Evolutionary conservation across 768 basidiomycete species (phyloP), one percentile per base, ranked within the genome.

Genomic region (Bullera alba): DNA sequence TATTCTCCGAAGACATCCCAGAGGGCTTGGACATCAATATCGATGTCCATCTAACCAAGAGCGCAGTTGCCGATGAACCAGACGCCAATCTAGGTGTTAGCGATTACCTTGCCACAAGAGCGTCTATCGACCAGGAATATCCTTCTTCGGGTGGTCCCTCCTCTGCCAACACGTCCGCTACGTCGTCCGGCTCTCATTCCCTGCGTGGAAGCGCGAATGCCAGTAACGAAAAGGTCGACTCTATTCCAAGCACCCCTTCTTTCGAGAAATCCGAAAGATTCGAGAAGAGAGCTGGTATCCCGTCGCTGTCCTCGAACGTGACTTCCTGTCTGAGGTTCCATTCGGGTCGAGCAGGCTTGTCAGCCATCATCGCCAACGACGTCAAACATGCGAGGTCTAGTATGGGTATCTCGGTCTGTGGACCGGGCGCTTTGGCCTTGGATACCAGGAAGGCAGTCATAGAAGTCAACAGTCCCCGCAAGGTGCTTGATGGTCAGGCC

Each of bases 371-470:
- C 10, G 37, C 12, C 7, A 10, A 10, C 19, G 37, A 39, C 19
- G 19, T 39, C 10, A 39, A 21, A 21, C 8, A 21, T 10, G 22
- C 37, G 22, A 39, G 12, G 22, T 7, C 8, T 14, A 37, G n/a
- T 5, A 48, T 48, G 14, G 34, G 35, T 25, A 48, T 48, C 19
- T 38, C 21, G 38, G 46, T 48, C 35, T 48, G 46, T 37, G 46
- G 46, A 8, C 46, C 46, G 12, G 28, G 19, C 19, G 34, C 32
- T 12, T 35, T 48, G 5, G 30, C 46, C 22, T 35, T 48, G 15
- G 35, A 38, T 29, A 48, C 46, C 5, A 35, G 35, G 17, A 35
- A 21, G 21, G 46, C 46, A 5, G 46, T 48, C 19, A 19, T 30
- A 14, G 21, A n/a, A 15, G 21, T 48, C 5, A 35, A 32, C 7